Evolutionary conservation across 345 rosid species (phyloP).

Genomic region (Cardamine chenopodiifolia): DNA sequence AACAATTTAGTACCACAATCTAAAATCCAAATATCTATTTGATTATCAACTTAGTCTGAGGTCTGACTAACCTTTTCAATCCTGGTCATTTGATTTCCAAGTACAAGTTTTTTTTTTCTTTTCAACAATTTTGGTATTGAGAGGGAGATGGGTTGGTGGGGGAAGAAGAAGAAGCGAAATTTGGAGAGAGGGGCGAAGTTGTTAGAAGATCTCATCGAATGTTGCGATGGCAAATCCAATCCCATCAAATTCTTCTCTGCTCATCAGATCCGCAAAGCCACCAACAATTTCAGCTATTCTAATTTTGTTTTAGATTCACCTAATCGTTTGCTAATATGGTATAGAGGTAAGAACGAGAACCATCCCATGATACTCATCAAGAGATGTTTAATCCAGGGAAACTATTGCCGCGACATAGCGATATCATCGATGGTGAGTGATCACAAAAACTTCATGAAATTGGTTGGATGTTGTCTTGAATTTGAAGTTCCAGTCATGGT

Average conservation of each 20-base stretch:
- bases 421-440: background rate
- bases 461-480: background rate
- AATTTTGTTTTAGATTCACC: too few species aligned
- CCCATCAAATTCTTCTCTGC: constrained; percentile 5
- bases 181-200: background rate
- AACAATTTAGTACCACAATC: too few species aligned
- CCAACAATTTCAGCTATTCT: background rate
- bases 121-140: background rate
- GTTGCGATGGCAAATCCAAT: background rate
- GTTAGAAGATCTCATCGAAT: background rate
- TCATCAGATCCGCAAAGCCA: background rate
- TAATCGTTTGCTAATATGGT: too few species aligned
- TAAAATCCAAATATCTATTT: too few species aligned
- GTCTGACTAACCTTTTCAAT: background rate
- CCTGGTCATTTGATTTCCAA: background rate
- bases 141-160: background rate
- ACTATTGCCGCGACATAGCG: background rate
- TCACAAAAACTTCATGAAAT: background rate
- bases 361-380: background rate
- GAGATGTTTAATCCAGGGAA: too few species aligned
- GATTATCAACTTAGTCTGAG: background rate
- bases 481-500: background rate
- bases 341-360: background rate
- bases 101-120: accelerated
- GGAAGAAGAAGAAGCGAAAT: background rate